Conservation (phyloP, 2,329 filamentous ascomycete genomes). For the Apiospora koreana region DNA sequence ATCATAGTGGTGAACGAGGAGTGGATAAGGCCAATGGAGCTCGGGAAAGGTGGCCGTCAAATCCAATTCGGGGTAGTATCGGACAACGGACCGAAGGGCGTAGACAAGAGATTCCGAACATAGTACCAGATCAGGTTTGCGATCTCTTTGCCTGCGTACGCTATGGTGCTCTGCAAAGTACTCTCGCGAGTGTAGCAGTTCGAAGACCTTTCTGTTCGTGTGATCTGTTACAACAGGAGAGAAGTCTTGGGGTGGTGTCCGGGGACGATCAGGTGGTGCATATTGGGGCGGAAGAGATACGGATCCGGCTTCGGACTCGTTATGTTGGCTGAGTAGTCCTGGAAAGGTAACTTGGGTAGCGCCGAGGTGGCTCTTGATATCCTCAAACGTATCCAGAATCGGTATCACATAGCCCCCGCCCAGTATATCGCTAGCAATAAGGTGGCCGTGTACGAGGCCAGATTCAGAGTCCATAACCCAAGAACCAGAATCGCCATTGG, state of each 20-base stretch:
- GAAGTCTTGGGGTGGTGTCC: too few relatives aligned
- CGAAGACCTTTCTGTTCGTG: too few relatives aligned
- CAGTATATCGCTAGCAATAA: not conserved
- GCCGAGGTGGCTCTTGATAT: not conserved
- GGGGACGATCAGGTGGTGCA: too few relatives aligned
- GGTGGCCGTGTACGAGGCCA: not conserved
- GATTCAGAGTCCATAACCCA: not conserved
- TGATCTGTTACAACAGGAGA: too few relatives aligned
- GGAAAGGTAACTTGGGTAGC: not conserved
- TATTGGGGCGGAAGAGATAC: too few relatives aligned
- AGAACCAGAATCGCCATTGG: not conserved
- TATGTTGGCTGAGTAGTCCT: not conserved
- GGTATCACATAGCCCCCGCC: not conserved
- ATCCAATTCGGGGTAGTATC: not conserved
- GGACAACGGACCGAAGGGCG: not conserved
- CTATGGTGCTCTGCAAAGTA: too few relatives aligned
- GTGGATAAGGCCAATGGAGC: not conserved
- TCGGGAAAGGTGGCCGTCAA: not conserved
- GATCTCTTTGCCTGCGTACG: not conserved
- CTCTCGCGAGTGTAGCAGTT: too few relatives aligned
- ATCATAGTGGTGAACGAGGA: not conserved
- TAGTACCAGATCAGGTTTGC: not conserved
- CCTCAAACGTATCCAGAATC: not conserved
- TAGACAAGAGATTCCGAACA: not conserved
- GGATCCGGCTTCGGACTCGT: not conserved